phyloP scores from a whole-genome alignment of 1,139 yeast genomes.

The Pichia sp. region DNA sequence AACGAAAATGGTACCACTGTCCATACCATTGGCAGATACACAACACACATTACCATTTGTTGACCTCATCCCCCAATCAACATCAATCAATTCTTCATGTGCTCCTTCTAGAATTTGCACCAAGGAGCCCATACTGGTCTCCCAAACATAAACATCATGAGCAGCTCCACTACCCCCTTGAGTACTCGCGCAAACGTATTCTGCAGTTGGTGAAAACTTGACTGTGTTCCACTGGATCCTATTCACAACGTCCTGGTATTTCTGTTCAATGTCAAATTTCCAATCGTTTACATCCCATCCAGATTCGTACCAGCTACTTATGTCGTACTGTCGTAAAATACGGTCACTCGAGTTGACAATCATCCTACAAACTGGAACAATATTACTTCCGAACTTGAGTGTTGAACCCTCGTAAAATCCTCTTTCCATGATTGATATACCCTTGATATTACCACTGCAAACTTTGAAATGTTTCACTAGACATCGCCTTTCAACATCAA shows the following conservation, averaged over 20 bases:
- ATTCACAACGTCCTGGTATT: conserved; percentile 88
- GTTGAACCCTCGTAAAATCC: conserved; percentile 1
- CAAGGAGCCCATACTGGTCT: conserved; percentile 78
- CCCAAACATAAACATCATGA: conserved; percentile 92
- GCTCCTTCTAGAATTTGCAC: conserved; percentile 90
- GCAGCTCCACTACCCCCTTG: conserved; percentile 82
- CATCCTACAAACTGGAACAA: conserved; percentile 29
- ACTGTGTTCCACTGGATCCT: conserved; percentile 85
- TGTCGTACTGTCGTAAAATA: conserved; percentile 62
- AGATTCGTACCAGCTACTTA: conserved; percentile 25
- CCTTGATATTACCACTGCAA: conserved; percentile 69
- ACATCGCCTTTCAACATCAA: conserved; percentile 31
- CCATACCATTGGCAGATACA: conserved; percentile 85
- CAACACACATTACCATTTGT: conserved; percentile 39
- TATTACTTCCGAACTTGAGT: conserved; percentile 43
- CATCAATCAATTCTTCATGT: conserved; percentile 78
- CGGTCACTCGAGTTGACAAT: conserved; percentile 83
- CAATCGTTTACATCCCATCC: conserved; percentile 34
- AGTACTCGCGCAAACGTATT: conserved; percentile 82
- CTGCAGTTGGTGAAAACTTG: conserved; percentile 71
- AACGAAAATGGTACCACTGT: conserved; percentile 73
- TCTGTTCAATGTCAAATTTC: conserved; percentile 69
- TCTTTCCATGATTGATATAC: conserved; percentile 57
- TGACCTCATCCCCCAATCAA: conserved; percentile 76
- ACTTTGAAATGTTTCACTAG: conserved; percentile 50